phyloP scores from a whole-genome alignment of 2,329 filamentous ascomycete genomes.

The Fusarium piperis region DNA sequence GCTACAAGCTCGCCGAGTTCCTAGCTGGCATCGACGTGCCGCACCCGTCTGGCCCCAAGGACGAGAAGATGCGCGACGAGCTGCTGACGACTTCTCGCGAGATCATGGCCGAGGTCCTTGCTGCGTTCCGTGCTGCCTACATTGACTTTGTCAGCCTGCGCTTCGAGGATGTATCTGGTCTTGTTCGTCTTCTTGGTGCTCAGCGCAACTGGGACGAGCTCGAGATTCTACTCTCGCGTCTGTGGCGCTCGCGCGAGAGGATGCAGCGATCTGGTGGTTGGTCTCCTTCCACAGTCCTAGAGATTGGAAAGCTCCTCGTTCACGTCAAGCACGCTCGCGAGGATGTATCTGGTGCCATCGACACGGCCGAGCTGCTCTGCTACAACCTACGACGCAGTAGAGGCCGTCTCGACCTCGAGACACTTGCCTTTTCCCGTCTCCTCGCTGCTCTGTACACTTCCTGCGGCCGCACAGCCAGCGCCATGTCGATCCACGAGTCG shows the following conservation, averaged over 20 bases:
- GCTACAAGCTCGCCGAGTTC: constrained; percentile 56
- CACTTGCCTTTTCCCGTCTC: constrained; percentile 37
- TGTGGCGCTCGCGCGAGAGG: constrained; percentile 37
- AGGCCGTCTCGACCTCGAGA: constrained; percentile 39
- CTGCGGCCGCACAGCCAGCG: constrained; percentile 7
- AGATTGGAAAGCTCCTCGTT: constrained; percentile 38
- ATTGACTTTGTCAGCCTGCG: constrained; percentile 56
- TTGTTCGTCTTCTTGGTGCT: constrained; percentile 58
- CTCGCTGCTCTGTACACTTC: constrained; percentile 37
- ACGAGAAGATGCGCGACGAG: constrained; percentile 18
- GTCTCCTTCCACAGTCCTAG: constrained; percentile 34
- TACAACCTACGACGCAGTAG: constrained; percentile 42
- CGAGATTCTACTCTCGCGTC: constrained; percentile 44
- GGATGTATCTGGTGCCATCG: constrained; percentile 28
- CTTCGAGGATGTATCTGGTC: constrained; percentile 55
- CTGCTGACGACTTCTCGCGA: constrained; percentile 38
- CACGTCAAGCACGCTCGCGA: constrained; percentile 31
- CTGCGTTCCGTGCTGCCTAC: constrained; percentile 52
- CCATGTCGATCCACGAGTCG: constrained; percentile 37
- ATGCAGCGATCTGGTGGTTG: constrained; percentile 33
- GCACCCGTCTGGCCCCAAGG: constrained; percentile 46
- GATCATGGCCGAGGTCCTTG: constrained; percentile 49
- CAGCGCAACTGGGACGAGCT: constrained; percentile 58
- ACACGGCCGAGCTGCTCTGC: constrained; percentile 37
- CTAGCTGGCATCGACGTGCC: constrained; percentile 53